These are phyloP conservation scores for Lanmaoa pseudosensibilis DNA, from an alignment of 768 basidiomycete species.

Conservation along the genomic window DNA sequence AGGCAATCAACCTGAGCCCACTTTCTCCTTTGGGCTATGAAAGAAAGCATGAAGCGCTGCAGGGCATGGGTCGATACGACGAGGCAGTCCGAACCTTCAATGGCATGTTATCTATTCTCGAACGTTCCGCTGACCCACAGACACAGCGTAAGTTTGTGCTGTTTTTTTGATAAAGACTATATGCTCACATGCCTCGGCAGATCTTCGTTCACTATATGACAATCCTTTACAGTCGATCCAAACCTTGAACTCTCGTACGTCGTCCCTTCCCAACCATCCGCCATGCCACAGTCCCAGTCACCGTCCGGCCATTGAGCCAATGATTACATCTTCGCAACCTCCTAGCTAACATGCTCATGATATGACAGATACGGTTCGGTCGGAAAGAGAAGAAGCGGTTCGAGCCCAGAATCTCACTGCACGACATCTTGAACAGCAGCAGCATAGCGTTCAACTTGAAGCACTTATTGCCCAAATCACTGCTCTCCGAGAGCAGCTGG, in stretches of 20 bases:
- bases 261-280: no score
- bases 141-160: neutral
- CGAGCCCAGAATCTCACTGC: neutral
- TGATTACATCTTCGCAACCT: neutral
- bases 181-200: neutral
- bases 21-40: constrained; percentile 1
- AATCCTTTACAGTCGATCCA: neutral
- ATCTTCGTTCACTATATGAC: neutral
- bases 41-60: neutral
- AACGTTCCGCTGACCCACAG: neutral
- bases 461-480: neutral
- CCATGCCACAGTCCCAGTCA: neutral
- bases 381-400: neutral
- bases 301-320: neutral
- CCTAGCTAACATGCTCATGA: no score
- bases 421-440: neutral
- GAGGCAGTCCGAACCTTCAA: neutral
- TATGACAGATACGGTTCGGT: neutral
- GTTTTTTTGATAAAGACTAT: no score
- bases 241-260: neutral
- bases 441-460: neutral
- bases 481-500: neutral
- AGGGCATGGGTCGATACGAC: constrained; percentile 15
- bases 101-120: neutral
- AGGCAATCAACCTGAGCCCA: constrained; percentile 3